Base-by-base conservation (phyloP, 768 basidiomycete genomes). In the Leccinum aurantiacum region DNA sequence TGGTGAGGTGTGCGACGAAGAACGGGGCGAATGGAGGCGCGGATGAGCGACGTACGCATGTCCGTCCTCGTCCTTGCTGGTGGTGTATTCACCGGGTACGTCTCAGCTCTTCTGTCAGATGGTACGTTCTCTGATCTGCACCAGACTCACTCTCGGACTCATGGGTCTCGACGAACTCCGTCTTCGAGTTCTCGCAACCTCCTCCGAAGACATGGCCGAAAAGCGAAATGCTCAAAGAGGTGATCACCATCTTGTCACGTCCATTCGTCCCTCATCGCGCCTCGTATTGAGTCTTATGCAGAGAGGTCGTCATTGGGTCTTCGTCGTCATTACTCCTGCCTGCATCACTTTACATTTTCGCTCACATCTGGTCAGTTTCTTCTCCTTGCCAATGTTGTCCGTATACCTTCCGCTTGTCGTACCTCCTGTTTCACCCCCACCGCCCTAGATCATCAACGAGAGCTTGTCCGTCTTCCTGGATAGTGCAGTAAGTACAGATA, bases 91-190 rank as follows among this genome's bases (percentile, higher is more conserved):
- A 91, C 95, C 11, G 95, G 95, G 95, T 91, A 31, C 6, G 54
- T 15, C 4, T 19, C 76, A 3, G 70, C 15, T 19, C 22, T 24
- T 0, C 1, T 22, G 3, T 0, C 4, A 2, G 4, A 7, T 19
- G 5, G 10, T 19, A 46, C n/a, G 44, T 19, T 2, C 49, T 3
- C 56, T 48, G 11, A 69, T 25, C 9, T 15, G 35, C 2, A 13
- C 19, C 65, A 94, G 93, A 3, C 76, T 97, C 56, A 97, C 95
- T 0, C 84, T 97, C 27, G 95, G 93, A 1, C 79, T 97, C 27
- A 96, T 96, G 95, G 95, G 95, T 1, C 81, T 95, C n/a, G 94
- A 97, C 63, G 91, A 94, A 60, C 82, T 97, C 15, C 92, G 95
- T 66, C 82, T 97, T 6, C 85, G 93, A 17, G 95, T 96, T 22